Evolutionary conservation across 2,329 filamentous ascomycete genomes (phyloP).

Genomic region (Rhynchosporium agropyri): DNA sequence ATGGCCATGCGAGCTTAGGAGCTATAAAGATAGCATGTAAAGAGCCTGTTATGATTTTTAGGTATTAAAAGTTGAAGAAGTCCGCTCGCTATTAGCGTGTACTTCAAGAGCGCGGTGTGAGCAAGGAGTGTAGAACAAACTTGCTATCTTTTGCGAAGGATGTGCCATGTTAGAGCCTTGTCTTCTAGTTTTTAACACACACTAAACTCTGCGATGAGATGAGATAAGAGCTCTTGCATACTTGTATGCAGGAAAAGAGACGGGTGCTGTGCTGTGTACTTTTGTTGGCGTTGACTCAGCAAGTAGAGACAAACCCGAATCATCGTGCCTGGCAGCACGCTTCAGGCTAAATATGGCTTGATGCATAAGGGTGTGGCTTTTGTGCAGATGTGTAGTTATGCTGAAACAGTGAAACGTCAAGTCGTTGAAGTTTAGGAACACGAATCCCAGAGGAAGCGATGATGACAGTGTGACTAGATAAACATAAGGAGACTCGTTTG

Average conservation of each 20-base stretch:
- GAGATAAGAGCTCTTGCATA: not conserved
- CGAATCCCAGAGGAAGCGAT: not conserved
- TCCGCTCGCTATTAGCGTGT: no score
- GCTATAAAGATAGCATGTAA: not conserved
- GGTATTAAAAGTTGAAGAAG: no score
- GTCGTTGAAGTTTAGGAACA: not conserved
- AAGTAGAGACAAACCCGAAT: no score
- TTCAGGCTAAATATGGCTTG: conserved; percentile 12
- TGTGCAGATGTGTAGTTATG: not conserved
- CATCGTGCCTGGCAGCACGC: not conserved
- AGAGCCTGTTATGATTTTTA: no score
- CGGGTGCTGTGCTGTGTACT: not conserved
- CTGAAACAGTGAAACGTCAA: conserved; percentile 11
- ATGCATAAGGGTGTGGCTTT: not conserved
- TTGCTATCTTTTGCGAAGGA: conserved; percentile 3
- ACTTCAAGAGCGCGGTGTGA: no score
- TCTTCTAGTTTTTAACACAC: not conserved
- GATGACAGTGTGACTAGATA: not conserved
- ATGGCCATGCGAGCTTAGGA: not conserved
- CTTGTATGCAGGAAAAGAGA: not conserved
- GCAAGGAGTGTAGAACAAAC: conserved; percentile 1
- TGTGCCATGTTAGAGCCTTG: conserved; percentile 6
- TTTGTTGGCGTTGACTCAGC: no score
- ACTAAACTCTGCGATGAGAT: not conserved
- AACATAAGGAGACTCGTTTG: no score